Evolutionary conservation across 2,329 filamentous ascomycete species (phyloP).

Genomic region (Sarocladiaceae sp.): DNA sequence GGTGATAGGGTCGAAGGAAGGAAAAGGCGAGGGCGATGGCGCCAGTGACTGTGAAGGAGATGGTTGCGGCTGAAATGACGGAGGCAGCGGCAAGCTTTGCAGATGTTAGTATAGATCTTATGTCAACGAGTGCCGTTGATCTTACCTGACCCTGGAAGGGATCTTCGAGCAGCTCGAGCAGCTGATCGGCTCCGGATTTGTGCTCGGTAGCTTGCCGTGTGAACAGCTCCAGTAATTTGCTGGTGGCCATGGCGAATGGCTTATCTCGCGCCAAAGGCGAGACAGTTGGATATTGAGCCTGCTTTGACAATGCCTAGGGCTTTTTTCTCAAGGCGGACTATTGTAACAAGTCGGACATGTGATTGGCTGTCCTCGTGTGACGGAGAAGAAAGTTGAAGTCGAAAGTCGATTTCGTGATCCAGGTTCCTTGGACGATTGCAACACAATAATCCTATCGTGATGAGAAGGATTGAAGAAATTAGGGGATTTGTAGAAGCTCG

Average conservation of each 20-base stretch:
- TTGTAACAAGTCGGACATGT: no score
- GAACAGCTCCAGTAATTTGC: conserved; percentile 12
- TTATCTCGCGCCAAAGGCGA: conserved; percentile 20
- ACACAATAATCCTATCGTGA: no score
- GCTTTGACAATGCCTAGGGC: no score
- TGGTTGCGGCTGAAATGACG: conserved; percentile 73
- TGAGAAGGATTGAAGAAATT: not conserved
- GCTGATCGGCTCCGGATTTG: conserved; percentile 34
- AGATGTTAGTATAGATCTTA: not conserved
- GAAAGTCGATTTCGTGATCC: no score
- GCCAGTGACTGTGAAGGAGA: conserved; percentile 71
- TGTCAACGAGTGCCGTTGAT: not conserved
- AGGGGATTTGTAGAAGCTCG: not conserved
- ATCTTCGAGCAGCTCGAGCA: conserved; percentile 45
- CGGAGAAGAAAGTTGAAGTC: not conserved
- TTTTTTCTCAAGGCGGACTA: no score
- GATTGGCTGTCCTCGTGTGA: not conserved
- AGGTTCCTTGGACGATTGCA: no score
- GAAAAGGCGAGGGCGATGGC: conserved; percentile 80
- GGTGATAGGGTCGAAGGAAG: conserved; percentile 84
- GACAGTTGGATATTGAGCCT: not conserved
- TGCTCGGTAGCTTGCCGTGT: conserved; percentile 7
- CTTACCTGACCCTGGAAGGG: conserved; percentile 46
- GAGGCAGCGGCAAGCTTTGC: conserved; percentile 38
- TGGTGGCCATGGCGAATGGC: conserved; percentile 10